These are phyloP conservation scores for Daldinia decipiens DNA, from an alignment of 495 filamentous ascomycete genomes.

Conservation along the genomic window DNA sequence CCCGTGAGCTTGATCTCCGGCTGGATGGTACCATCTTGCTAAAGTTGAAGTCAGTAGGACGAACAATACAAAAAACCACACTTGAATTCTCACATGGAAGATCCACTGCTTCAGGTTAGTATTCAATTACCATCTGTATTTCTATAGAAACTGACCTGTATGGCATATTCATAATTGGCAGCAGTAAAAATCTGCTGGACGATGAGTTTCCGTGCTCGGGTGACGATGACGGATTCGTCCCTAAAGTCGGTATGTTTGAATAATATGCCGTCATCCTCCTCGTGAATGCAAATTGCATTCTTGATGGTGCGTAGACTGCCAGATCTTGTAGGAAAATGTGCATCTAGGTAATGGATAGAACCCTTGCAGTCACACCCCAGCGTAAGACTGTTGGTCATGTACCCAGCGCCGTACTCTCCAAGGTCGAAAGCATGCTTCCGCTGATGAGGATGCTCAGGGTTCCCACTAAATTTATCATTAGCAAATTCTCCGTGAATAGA, in stretches of 20 bases:
- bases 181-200: conserved; percentile 96
- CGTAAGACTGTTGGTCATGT: conserved; percentile 92
- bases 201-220: conserved; percentile 86
- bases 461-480: conserved; percentile 61
- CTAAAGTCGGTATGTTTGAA: conserved; percentile 98
- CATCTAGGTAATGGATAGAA: conserved; percentile 88
- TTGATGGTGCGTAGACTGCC: conserved; percentile 83
- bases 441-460: conserved; percentile 91
- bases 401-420: conserved; percentile 92
- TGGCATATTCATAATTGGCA: conserved; percentile 97
- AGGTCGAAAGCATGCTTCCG: conserved; percentile 95
- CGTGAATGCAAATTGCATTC: conserved; percentile 97
- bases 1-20: conserved; percentile 96
- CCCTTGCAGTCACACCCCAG: conserved; percentile 97
- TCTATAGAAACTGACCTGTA: conserved; percentile 36
- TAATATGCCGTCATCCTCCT: conserved; percentile 91
- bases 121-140: background rate
- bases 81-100: conserved; percentile 66
- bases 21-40: conserved; percentile 90
- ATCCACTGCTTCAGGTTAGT: conserved; percentile 74
- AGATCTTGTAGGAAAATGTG: conserved; percentile 82
- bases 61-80: background rate
- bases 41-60: conserved; percentile 19
- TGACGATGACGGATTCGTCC: conserved; percentile 86
- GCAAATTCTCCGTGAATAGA: background rate